phyloP scores from a whole-genome alignment of 1,284 basidiomycete genomes.

The Cryptococcus jaspeensis region DNA sequence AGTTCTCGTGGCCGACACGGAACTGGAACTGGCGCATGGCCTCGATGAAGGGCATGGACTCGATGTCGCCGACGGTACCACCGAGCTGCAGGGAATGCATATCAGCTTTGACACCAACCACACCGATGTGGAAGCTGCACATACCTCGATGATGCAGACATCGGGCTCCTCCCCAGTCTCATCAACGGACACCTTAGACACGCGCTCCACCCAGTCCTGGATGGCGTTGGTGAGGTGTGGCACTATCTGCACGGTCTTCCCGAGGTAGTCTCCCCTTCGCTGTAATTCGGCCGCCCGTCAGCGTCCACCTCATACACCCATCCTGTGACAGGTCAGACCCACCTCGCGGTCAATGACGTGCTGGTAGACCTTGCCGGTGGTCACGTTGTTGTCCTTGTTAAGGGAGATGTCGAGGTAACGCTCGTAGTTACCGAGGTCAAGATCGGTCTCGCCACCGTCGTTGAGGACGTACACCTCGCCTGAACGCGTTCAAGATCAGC shows the following conservation, averaged over 20 bases:
- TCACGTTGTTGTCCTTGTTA: slow-evolving; percentile 94
- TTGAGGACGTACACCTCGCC: slow-evolving; percentile 98
- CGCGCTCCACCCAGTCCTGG: slow-evolving; percentile 97
- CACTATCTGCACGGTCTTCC: slow-evolving; percentile 97
- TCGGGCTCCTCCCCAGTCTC: slow-evolving; percentile 91
- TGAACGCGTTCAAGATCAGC: slow-evolving; percentile 44
- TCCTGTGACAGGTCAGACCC: slow-evolving; percentile 36
- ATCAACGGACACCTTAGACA: slow-evolving; percentile 90
- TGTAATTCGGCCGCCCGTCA: slow-evolving; percentile 40
- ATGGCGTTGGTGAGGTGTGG: slow-evolving; percentile 96
- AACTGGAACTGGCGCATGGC: slow-evolving; percentile 99
- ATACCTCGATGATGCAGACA: slow-evolving; percentile 92
- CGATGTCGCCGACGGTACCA: slow-evolving; percentile 93
- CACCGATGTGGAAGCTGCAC: slow-evolving; percentile 33
- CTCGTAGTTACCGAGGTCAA: slow-evolving; percentile 98
- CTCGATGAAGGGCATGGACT: slow-evolving; percentile 95
- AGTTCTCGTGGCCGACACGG: slow-evolving; percentile 94
- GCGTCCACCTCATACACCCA: not conserved
- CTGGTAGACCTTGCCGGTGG: slow-evolving; percentile 96
- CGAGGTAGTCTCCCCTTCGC: slow-evolving; percentile 94
- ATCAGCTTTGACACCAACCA: not conserved
- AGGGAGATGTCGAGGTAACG: slow-evolving; percentile 94
- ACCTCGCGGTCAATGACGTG: slow-evolving; percentile 98
- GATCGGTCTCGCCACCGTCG: slow-evolving; percentile 96
- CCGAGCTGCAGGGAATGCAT: slow-evolving; percentile 64